A percentile compares a stretch with the other conserved stretches of the same genome.
These are phyloP conservation scores for Periconia macrospinosa DNA, from an alignment of 2,329 filamentous ascomycete species.

Conservation along the genomic window DNA sequence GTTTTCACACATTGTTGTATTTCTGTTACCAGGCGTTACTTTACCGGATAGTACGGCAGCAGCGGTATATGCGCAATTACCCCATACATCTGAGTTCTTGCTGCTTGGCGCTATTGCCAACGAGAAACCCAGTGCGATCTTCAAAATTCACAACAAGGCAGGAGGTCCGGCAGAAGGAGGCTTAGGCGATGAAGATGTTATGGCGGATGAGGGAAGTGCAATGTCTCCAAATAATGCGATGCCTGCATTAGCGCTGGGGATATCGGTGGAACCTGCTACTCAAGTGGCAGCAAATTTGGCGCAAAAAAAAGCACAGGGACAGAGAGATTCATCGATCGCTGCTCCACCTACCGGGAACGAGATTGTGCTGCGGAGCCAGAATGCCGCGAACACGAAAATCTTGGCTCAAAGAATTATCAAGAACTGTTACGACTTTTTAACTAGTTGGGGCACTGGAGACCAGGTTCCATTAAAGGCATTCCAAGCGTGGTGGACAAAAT, in stretches of 20 bases:
- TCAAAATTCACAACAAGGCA: conserved; percentile 65
- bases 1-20: conserved; percentile 79
- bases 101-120: conserved; percentile 88
- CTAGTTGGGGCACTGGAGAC: conserved; percentile 79
- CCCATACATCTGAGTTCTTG: conserved; percentile 64
- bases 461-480: conserved; percentile 94
- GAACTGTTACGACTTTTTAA: conserved; percentile 95
- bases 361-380: conserved; percentile 39
- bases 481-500: conserved; percentile 97
- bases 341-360: conserved; percentile 32
- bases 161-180: conserved; percentile 40
- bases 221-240: conserved; percentile 16
- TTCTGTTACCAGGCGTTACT: conserved; percentile 76
- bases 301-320: conserved; percentile 52
- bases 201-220: conserved; percentile 45
- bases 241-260: conserved; percentile 67
- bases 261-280: conserved; percentile 76
- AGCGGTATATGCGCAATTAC: conserved; percentile 84
- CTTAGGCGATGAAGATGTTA: conserved; percentile 52
- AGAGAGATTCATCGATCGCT: conserved; percentile 26
- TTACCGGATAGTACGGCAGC: conserved; percentile 79
- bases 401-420: conserved; percentile 93
- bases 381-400: conserved; percentile 67
- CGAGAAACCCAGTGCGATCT: conserved; percentile 89
- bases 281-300: conserved; percentile 72